Conservation (phyloP, 305 asterid species). For the Rubia peregrina region DNA sequence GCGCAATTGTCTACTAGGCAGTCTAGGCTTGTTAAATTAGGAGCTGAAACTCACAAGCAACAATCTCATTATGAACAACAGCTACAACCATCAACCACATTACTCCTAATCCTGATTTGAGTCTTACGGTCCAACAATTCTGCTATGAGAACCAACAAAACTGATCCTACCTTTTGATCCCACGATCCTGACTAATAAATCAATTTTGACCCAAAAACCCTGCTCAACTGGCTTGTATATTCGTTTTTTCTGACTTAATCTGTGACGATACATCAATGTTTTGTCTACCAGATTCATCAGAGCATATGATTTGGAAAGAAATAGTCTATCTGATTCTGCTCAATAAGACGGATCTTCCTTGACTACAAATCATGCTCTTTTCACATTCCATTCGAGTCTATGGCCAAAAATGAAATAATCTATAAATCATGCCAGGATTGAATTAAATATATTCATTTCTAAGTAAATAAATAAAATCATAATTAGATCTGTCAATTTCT, state of each 20-base stretch:
- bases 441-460: neutral
- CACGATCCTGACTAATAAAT: too few species aligned
- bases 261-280: neutral
- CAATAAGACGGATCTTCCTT: neutral
- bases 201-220: neutral
- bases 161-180: too few species aligned
- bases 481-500: constrained; percentile 7
- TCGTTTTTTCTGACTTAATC: neutral
- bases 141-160: too few species aligned
- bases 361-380: neutral
- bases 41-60: neutral
- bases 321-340: neutral
- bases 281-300: neutral
- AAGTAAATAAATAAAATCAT: neutral
- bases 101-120: constrained; percentile 18
- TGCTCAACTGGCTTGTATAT: neutral
- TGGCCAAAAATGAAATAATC: neutral
- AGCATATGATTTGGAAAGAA: neutral
- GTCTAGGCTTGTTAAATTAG: neutral
- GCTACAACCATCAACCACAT: neutral
- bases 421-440: neutral
- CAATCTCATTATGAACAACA: neutral
- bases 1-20: neutral
- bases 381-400: neutral
- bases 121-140: constrained; percentile 34